A percentile compares a stretch with the other conserved stretches of the same genome.
Evolutionary conservation across 2,329 filamentous ascomycete species (phyloP).

Genomic region (Trichoderma endophyticum): DNA sequence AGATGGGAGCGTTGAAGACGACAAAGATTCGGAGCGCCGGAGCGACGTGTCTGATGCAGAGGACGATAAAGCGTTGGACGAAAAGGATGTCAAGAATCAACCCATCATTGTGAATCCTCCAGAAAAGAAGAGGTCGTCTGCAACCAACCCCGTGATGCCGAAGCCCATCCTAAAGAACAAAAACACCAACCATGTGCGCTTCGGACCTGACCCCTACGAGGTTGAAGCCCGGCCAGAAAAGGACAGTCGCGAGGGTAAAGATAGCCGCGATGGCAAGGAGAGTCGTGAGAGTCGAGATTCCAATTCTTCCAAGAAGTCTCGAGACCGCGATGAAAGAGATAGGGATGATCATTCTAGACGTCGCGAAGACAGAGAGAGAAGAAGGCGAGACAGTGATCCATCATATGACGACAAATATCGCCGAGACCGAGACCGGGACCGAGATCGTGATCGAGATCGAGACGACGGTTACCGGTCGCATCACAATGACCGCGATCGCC

Average conservation of each 20-base stretch:
- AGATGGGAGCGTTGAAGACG: conserved; percentile 31
- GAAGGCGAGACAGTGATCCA: conserved; percentile 26
- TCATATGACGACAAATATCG: conserved; percentile 16
- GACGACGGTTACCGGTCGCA: conserved; percentile 26
- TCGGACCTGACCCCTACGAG: conserved; percentile 48
- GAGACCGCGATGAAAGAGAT: conserved; percentile 31
- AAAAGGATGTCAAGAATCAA: conserved; percentile 33
- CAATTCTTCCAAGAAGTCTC: conserved; percentile 22
- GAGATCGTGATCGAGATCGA: conserved; percentile 19
- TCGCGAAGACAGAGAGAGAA: not conserved
- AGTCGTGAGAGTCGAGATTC: conserved; percentile 31
- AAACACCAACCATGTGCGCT: conserved; percentile 55
- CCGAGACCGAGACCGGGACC: not conserved
- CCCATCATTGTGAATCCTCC: conserved; percentile 39
- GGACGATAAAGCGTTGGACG: conserved; percentile 30
- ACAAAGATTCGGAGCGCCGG: conserved; percentile 32
- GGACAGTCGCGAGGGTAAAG: conserved; percentile 32
- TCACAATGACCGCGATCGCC: conserved; percentile 37
- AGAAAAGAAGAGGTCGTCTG: conserved; percentile 35
- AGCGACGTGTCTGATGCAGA: conserved; percentile 34
- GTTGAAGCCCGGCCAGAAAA: conserved; percentile 34
- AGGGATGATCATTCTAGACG: not conserved
- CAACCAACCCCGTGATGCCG: conserved; percentile 40
- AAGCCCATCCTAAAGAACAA: conserved; percentile 62
- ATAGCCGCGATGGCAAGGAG: conserved; percentile 34